Evolutionary conservation across 371 early-diverging fungal genomes (phyloP).

Genomic region (Entomophthora muscae): DNA sequence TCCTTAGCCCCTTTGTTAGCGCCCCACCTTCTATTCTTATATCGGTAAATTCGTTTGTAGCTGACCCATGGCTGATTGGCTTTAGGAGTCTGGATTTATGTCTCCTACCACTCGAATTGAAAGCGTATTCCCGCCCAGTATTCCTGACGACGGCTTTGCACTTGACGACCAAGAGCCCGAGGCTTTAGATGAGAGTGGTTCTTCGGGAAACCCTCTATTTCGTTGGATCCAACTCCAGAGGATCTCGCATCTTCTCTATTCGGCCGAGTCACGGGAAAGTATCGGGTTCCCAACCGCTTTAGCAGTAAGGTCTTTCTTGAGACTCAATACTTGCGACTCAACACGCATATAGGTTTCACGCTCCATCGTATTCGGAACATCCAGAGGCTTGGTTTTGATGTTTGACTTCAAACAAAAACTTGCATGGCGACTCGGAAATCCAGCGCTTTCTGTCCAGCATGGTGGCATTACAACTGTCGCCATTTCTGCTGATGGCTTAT

Average conservation of each 20-base stretch:
- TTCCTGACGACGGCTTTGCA: not conserved
- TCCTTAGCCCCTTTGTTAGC: not conserved
- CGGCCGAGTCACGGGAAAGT: conserved; percentile 29
- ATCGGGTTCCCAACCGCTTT: conserved; percentile 38
- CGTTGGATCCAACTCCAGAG: conserved; percentile 49
- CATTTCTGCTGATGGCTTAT: conserved; percentile 45
- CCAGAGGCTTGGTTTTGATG: conserved; percentile 44
- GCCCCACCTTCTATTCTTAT: not conserved
- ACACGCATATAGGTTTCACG: conserved; percentile 26
- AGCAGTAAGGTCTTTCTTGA: conserved; percentile 18
- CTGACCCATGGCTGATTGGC: not conserved
- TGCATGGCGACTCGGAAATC: conserved; percentile 39
- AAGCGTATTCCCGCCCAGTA: not conserved
- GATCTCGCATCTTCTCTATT: conserved; percentile 44
- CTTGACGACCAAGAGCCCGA: not conserved
- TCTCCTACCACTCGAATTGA: not conserved
- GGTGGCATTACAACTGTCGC: conserved; percentile 56
- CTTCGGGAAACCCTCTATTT: conserved; percentile 17
- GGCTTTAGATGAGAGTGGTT: not conserved
- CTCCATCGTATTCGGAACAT: conserved; percentile 55
- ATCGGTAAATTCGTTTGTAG: not conserved
- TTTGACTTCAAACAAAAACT: conserved; percentile 41
- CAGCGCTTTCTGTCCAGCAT: conserved; percentile 22
- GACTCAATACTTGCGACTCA: not conserved
- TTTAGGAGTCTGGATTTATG: not conserved